A percentile compares a stretch with the other conserved stretches of the same genome.
phyloP scores from a whole-genome alignment of 2,329 filamentous ascomycete species.

The Pyrenophora tritici-repentis region DNA sequence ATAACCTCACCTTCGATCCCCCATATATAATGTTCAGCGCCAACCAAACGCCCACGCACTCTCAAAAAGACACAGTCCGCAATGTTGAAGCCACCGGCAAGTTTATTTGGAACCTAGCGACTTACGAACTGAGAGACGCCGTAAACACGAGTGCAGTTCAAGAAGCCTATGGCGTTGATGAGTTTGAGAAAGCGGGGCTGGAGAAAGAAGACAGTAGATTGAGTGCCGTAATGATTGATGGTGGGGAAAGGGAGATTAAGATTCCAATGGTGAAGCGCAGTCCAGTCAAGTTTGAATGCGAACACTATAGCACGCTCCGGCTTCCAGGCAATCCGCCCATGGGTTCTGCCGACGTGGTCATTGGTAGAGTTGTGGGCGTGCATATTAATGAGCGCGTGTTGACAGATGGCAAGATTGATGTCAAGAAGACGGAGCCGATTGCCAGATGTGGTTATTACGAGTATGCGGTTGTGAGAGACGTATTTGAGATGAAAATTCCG shows the following conservation, averaged over 20 bases:
- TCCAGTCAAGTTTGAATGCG: slow-evolving; percentile 65
- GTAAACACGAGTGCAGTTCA: slow-evolving; percentile 62
- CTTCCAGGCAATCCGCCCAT: slow-evolving; percentile 63
- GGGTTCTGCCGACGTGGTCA: slow-evolving; percentile 62
- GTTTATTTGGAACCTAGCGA: slow-evolving; percentile 66
- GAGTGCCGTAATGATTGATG: slow-evolving; percentile 33
- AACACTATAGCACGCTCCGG: slow-evolving; percentile 58
- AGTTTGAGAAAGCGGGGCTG: slow-evolving; percentile 58
- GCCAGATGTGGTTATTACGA: slow-evolving; percentile 65
- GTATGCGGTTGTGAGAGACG: slow-evolving; percentile 60
- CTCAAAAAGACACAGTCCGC: slow-evolving; percentile 61
- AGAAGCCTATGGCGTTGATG: slow-evolving; percentile 57
- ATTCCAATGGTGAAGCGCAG: slow-evolving; percentile 60
- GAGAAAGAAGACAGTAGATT: slow-evolving; percentile 53
- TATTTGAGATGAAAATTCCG: slow-evolving; percentile 64
- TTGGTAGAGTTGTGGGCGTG: slow-evolving; percentile 62
- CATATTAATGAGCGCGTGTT: slow-evolving; percentile 62
- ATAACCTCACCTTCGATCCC: slow-evolving; percentile 66
- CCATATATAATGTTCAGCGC: slow-evolving; percentile 67
- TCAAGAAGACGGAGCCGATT: slow-evolving; percentile 63
- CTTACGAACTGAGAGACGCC: slow-evolving; percentile 59
- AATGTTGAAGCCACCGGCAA: slow-evolving; percentile 62
- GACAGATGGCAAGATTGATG: slow-evolving; percentile 61
- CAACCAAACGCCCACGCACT: slow-evolving; percentile 57
- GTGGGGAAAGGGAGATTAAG: not conserved